Percentiles rank a stretch among this genome's conserved stretches.
phyloP scores from a whole-genome alignment of 108 stramenopile species.

The Cyclotella atomus region DNA sequence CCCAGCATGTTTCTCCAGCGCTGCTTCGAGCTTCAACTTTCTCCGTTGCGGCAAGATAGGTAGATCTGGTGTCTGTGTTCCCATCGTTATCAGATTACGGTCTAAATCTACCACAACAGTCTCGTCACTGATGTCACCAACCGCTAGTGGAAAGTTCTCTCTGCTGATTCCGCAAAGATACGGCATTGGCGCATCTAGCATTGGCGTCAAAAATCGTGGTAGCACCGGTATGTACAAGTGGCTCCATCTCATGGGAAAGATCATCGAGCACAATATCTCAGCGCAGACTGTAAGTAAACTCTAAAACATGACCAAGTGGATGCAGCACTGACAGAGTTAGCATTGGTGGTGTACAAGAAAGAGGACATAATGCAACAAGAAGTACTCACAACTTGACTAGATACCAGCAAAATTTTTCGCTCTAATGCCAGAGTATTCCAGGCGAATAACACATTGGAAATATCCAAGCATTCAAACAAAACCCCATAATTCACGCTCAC shows the following conservation, averaged over 20 bases:
- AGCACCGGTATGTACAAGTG: constrained; percentile 90
- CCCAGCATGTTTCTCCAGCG: constrained; percentile 74
- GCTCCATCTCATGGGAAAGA: constrained; percentile 96
- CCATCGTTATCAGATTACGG: constrained; percentile 73
- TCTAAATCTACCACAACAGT: constrained; percentile 93
- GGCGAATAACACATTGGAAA: constrained; percentile 76
- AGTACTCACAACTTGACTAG: constrained; percentile 82
- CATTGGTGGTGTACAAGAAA: too few relatives aligned
- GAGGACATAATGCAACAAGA: too few relatives aligned
- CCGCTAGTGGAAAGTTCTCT: constrained; percentile 74
- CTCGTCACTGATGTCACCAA: constrained; percentile 75
- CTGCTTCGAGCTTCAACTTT: constrained; percentile 71
- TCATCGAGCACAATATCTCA: constrained; percentile 93
- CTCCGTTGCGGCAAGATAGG: constrained; percentile 73
- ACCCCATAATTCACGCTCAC: constrained; percentile 90
- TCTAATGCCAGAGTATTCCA: constrained; percentile 89
- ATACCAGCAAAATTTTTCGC: constrained; percentile 86
- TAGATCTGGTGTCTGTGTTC: constrained; percentile 55
- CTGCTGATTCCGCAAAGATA: constrained; percentile 88
- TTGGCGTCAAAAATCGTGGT: constrained; percentile 80
- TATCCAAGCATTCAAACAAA: constrained; percentile 91
- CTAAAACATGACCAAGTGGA: too few relatives aligned
- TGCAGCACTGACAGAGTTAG: too few relatives aligned
- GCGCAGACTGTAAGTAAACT: constrained; percentile 89
- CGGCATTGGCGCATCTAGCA: constrained; percentile 92